A percentile compares a stretch with the other conserved stretches of the same genome.
These are phyloP conservation scores for Dianthus caryophyllus DNA, from an alignment of 148 eudicot genomes.

Conservation along the genomic window DNA sequence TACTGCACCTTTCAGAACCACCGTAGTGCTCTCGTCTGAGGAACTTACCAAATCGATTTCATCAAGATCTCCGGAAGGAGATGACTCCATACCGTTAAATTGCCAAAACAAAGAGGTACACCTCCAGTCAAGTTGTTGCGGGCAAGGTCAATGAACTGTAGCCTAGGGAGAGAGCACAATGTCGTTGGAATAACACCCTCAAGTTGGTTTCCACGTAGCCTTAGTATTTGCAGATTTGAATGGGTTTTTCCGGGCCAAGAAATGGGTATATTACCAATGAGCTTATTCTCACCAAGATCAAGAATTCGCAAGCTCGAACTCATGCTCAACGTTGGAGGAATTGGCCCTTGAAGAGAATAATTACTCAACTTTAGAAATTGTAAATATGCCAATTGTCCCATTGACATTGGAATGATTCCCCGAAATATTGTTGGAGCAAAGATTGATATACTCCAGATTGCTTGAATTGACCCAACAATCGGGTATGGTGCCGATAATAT, in stretches of 20 bases:
- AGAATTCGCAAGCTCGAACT: slow-evolving; percentile 26
- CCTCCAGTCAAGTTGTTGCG: slow-evolving; percentile 32
- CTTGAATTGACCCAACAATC: slow-evolving; percentile 11
- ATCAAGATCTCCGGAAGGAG: neutral
- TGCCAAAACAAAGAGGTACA: slow-evolving; percentile 34
- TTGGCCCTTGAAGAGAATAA: slow-evolving; percentile 32
- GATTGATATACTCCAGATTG: too few species aligned
- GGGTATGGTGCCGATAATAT: slow-evolving; percentile 30
- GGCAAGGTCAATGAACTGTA: slow-evolving; percentile 38
- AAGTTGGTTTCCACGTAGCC: too few species aligned
- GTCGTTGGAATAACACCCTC: too few species aligned
- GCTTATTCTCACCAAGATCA: too few species aligned
- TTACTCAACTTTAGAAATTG: too few species aligned
- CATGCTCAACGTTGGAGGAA: slow-evolving; percentile 12
- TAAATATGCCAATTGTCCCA: neutral
- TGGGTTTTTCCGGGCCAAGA: slow-evolving; percentile 5
- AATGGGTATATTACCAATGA: slow-evolving; percentile 30
- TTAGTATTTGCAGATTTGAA: neutral
- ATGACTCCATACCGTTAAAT: slow-evolving; percentile 16
- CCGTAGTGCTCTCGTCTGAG: neutral
- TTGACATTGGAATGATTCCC: slow-evolving; percentile 32
- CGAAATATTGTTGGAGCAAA: slow-evolving; percentile 29
- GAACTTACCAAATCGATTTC: too few species aligned
- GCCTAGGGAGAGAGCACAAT: too few species aligned
- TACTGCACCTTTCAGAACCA: slow-evolving; percentile 21